Base-by-base conservation (phyloP, 768 basidiomycete genomes). In the Tricholoma sp. region DNA sequence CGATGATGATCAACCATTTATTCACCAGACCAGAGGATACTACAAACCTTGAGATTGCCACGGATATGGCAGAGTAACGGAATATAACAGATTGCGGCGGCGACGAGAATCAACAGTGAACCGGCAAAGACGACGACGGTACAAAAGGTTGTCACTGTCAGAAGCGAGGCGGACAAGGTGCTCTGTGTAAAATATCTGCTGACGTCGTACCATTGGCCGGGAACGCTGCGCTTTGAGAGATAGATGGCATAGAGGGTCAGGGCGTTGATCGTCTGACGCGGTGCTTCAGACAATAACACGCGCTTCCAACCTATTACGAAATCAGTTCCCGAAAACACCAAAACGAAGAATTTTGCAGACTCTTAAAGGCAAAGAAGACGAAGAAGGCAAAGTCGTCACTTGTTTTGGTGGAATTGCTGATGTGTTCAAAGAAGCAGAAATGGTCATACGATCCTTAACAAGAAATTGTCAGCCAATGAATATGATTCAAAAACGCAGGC, bases 351-450 rank as follows among this genome's bases (percentile, higher is more conserved):
- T 11, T 6, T n/a, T 17, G 76, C 85, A 53, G 58, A 91, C 96
- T 96, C 80, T 99, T 99, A 82, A 99, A 98, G 0, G 89, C 90
- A 74, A 99, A 99, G 84, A 98, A 99, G 67, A 98, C 84, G 72
- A 97, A 99, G 80, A 98, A 98, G 33, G 96, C 95, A 72, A 99
- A 94, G 66, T 97, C 93, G 68, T 99, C 97, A 71, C 89, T 94
- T 59, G 84, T 86, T 80, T 96, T 98, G 31, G 94, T 94, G 28
- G 97, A 98, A 66, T 91, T 88, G 66, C 86, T 86, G 72, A 99
- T 97, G 63, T 98, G 94, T 63, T 91, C 88, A 70, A 98, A 98
- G 78, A 99, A 94, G 72, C 97, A 98, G 70, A 98, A 98, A 69
- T 96, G 91, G 69, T 96, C 88, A 71, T 98, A 99, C 41, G 90